Percentiles rank a stretch among this genome's conserved stretches.
Conservation (phyloP, 805 yeast species). For the Candida nanaspora region DNA sequence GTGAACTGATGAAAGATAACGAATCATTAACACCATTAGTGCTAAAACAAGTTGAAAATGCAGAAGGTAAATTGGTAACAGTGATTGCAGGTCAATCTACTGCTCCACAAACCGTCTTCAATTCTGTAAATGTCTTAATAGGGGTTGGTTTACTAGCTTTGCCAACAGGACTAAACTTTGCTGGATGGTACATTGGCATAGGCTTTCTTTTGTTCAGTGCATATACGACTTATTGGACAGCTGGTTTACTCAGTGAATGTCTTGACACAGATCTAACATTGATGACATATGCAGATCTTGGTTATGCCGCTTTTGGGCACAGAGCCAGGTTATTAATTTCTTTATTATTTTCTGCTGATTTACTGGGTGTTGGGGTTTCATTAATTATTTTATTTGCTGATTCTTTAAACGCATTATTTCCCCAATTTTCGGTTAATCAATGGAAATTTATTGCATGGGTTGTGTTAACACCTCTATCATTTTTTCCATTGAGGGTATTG, state of each 20-base stretch:
- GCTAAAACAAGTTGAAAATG: slow-evolving; percentile 58
- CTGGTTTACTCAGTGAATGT: slow-evolving; percentile 63
- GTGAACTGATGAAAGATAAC: slow-evolving; percentile 3
- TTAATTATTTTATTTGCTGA: slow-evolving; percentile 80
- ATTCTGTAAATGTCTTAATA: slow-evolving; percentile 57
- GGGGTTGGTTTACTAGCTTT: slow-evolving; percentile 65
- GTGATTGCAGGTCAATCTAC: slow-evolving; percentile 78
- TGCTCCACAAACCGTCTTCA: slow-evolving; percentile 62
- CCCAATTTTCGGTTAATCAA: slow-evolving; percentile 39
- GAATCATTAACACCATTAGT: slow-evolving; percentile 42
- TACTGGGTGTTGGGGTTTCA: slow-evolving; percentile 77
- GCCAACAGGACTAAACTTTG: slow-evolving; percentile 55
- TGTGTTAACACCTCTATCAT: slow-evolving; percentile 73
- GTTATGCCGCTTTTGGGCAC: slow-evolving; percentile 78
- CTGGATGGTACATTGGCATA: slow-evolving; percentile 64
- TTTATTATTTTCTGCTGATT: slow-evolving; percentile 64
- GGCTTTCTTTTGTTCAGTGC: slow-evolving; percentile 57
- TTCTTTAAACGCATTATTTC: slow-evolving; percentile 65
- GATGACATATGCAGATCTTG: slow-evolving; percentile 84
- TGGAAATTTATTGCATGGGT: slow-evolving; percentile 66
- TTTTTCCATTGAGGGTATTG: slow-evolving; percentile 47
- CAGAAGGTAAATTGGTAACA: slow-evolving; percentile 63
- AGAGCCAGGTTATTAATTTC: slow-evolving; percentile 70
- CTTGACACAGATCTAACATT: slow-evolving; percentile 75
- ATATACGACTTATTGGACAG: slow-evolving; percentile 65